Conservation (phyloP, 2,329 filamentous ascomycete species). For the Fusarium sp. region DNA sequence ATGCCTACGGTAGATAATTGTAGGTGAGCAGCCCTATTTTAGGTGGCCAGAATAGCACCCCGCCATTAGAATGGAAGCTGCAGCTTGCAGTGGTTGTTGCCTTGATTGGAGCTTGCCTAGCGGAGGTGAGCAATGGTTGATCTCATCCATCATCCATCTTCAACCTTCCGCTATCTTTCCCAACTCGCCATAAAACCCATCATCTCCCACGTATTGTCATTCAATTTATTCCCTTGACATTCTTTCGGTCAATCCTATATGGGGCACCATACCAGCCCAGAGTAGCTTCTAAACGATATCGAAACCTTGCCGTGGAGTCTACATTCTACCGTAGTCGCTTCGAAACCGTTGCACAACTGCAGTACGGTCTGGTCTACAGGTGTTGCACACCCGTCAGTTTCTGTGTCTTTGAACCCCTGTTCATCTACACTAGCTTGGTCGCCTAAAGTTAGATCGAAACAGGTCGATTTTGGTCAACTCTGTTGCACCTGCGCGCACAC, state of each 20-base stretch:
- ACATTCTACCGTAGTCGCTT: not conserved
- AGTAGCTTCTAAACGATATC: slow-evolving; percentile 1
- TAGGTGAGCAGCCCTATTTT: not conserved
- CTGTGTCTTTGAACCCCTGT: slow-evolving; percentile 28
- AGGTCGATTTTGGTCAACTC: slow-evolving; percentile 27
- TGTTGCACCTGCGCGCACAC: slow-evolving; percentile 36
- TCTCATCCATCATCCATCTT: slow-evolving; percentile 22
- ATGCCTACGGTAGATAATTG: not conserved
- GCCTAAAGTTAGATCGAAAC: slow-evolving; percentile 37
- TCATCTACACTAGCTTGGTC: slow-evolving; percentile 30
- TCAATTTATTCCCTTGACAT: not conserved
- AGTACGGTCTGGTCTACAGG: slow-evolving; percentile 2
- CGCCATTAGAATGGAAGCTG: slow-evolving; percentile 17
- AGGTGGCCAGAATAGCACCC: slow-evolving; percentile 11
- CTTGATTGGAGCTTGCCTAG: slow-evolving; percentile 15
- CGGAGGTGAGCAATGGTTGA: slow-evolving; percentile 24
- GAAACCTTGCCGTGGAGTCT: slow-evolving; percentile 18
- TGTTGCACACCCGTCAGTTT: slow-evolving; percentile 15
- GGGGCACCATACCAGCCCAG: not conserved
- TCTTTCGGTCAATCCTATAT: not conserved
- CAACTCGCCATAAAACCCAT: slow-evolving; percentile 1
- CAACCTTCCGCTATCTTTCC: slow-evolving; percentile 4
- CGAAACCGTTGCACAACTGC: slow-evolving; percentile 14
- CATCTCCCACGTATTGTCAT: not conserved
- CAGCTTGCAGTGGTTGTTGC: slow-evolving; percentile 19